phyloP scores from a whole-genome alignment of 495 filamentous ascomycete species.

The Cercophora scortea region DNA sequence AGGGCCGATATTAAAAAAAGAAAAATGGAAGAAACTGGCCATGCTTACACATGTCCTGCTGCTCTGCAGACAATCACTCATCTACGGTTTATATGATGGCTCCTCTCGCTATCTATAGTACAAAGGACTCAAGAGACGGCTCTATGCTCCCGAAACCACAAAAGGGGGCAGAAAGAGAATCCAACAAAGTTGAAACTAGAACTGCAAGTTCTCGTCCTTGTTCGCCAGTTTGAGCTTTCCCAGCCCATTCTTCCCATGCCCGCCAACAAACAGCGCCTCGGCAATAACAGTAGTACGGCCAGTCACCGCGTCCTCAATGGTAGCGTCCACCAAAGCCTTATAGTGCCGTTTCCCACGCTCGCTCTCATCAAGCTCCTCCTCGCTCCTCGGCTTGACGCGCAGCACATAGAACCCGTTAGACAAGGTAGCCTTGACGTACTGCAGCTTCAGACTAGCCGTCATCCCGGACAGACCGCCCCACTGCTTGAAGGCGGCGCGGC shows the following conservation, averaged over 20 bases:
- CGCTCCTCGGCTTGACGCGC: slow-evolving; percentile 33
- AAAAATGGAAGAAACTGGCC: too few relatives aligned
- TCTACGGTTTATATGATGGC: too few relatives aligned
- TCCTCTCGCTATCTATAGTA: too few relatives aligned
- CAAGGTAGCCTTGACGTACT: slow-evolving; percentile 51
- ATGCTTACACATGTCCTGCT: too few relatives aligned
- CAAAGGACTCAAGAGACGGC: background rate
- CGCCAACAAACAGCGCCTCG: slow-evolving; percentile 54
- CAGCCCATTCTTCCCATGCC: slow-evolving; percentile 7
- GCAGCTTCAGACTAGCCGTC: slow-evolving; percentile 57
- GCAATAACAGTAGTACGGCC: slow-evolving; percentile 49
- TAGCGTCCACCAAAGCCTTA: slow-evolving; percentile 51
- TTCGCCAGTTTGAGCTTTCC: background rate
- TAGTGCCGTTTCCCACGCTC: slow-evolving; percentile 45
- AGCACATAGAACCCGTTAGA: slow-evolving; percentile 59
- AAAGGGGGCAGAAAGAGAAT: too few relatives aligned
- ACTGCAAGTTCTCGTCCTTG: background rate
- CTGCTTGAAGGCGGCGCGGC: slow-evolving; percentile 40
- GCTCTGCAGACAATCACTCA: too few relatives aligned
- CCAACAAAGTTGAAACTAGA: background rate
- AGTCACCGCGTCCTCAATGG: slow-evolving; percentile 24
- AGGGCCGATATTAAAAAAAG: too few relatives aligned
- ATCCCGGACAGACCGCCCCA: slow-evolving; percentile 42
- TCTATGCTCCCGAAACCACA: background rate
- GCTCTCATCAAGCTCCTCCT: slow-evolving; percentile 18